Percentiles rank a stretch among this genome's conserved stretches.
Evolutionary conservation across 1,284 basidiomycete species (phyloP).

Genomic region (Malassezia sp.): DNA sequence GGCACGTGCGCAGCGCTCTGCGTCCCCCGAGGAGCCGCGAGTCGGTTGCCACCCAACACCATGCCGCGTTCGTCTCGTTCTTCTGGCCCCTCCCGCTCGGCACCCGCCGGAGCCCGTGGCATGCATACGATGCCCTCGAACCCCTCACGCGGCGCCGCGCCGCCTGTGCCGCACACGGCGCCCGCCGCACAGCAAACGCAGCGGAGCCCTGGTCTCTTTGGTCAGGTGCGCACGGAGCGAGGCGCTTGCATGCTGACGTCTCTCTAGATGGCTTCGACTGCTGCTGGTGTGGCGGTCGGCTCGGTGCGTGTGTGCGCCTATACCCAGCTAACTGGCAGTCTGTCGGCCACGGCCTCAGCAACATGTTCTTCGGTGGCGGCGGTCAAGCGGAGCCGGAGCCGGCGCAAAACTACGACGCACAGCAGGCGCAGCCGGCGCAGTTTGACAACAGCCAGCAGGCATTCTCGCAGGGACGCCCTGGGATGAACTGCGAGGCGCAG

Average conservation of each 20-base stretch:
- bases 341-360: constrained; percentile 69
- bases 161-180: constrained; percentile 9
- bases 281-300: constrained; percentile 71
- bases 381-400: constrained; percentile 48
- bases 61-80: constrained; percentile 43
- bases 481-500: constrained; percentile 51
- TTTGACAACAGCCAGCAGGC: constrained; percentile 20
- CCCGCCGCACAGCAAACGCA: constrained; percentile 18
- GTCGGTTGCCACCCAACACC: constrained; percentile 4
- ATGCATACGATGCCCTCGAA: constrained; percentile 35
- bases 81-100: constrained; percentile 25
- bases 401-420: no score
- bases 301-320: constrained; percentile 46
- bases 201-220: constrained; percentile 42
- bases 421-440: constrained; percentile 45
- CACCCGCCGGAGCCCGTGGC: constrained; percentile 34
- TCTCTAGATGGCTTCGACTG: constrained; percentile 72
- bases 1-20: constrained; percentile 6
- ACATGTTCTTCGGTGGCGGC: constrained; percentile 68
- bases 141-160: not conserved
- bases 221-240: constrained; percentile 25
- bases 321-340: constrained; percentile 36
- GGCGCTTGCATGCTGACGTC: not conserved
- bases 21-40: not conserved
- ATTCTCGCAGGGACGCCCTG: constrained; percentile 22